Evolutionary conservation across 345 rosid species (phyloP).

Genomic region (Balakata baccata): DNA sequence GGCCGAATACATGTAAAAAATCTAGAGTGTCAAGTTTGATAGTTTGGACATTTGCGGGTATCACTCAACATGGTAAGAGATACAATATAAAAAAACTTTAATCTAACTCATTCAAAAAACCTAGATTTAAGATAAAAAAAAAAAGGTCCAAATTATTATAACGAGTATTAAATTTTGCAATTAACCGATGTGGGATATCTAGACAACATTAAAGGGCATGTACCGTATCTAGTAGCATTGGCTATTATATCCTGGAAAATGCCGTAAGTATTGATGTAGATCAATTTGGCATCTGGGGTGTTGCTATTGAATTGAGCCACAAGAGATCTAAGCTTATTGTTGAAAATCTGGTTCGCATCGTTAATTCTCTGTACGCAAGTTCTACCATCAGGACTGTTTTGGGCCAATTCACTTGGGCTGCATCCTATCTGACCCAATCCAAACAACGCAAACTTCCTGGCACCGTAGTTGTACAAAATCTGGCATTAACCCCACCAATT

Average conservation of each 20-base stretch:
- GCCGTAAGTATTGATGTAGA: slow-evolving; percentile 65
- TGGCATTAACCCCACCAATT: slow-evolving; percentile 4
- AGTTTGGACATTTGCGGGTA: too few species aligned
- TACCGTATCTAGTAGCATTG: slow-evolving; percentile 39
- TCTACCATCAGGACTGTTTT: slow-evolving; percentile 54
- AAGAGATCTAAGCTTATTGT: slow-evolving; percentile 57
- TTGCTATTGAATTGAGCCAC: slow-evolving; percentile 60
- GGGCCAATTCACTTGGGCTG: slow-evolving; percentile 74
- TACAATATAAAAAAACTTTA: too few species aligned
- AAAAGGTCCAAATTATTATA: too few species aligned
- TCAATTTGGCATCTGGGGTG: slow-evolving; percentile 52
- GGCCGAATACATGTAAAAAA: too few species aligned
- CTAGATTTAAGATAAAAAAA: too few species aligned
- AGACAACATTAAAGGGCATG: not conserved
- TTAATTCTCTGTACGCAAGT: slow-evolving; percentile 62
- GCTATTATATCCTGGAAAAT: slow-evolving; percentile 60
- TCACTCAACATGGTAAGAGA: too few species aligned
- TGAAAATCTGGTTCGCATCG: slow-evolving; percentile 64
- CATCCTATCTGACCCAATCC: slow-evolving; percentile 88
- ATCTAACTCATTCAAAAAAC: too few species aligned
- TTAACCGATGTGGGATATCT: too few species aligned
- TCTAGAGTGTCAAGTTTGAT: too few species aligned
- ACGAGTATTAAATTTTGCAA: too few species aligned
- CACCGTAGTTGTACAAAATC: slow-evolving; percentile 67
- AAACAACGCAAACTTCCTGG: slow-evolving; percentile 70